These are phyloP conservation scores for Edaphochlamys debaryana DNA, from an alignment of 139 green algal species.

Conservation along the genomic window DNA sequence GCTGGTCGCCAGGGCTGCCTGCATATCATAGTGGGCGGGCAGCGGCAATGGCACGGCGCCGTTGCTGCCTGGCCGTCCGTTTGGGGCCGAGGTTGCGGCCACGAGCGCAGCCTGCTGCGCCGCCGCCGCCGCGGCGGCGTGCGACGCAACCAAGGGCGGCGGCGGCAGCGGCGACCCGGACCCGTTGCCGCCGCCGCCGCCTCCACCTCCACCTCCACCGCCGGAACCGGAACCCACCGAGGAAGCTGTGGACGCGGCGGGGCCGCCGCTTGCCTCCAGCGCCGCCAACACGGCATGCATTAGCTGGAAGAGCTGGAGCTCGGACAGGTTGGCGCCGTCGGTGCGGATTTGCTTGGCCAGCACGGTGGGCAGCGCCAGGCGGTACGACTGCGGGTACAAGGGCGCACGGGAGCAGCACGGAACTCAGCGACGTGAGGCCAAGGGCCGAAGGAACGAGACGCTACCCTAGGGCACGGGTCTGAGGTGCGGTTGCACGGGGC, in stretches of 20 bases:
- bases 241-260: not conserved
- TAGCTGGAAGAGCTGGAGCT: constrained; percentile 38
- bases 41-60: constrained; percentile 13
- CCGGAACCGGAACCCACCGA: not conserved
- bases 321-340: constrained; percentile 23
- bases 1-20: not conserved
- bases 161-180: not conserved
- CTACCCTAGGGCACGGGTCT: too few species aligned
- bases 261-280: constrained; percentile 15
- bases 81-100: not conserved
- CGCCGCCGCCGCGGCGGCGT: not conserved
- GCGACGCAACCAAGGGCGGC: constrained; percentile 29
- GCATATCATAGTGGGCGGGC: constrained; percentile 5
- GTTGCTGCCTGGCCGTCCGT: constrained; percentile 21
- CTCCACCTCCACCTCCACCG: not conserved
- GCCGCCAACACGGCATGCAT: constrained; percentile 35
- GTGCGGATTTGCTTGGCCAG: constrained; percentile 10
- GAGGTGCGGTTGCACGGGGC: too few species aligned
- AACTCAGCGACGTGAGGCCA: too few species aligned
- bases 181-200: not conserved
- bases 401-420: too few species aligned
- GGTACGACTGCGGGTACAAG: not conserved
- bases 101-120: constrained; percentile 2
- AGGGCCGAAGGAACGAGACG: too few species aligned
- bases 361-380: constrained; percentile 17